phyloP scores from a whole-genome alignment of 148 eudicot species.

The Gaultheria prostrata region DNA sequence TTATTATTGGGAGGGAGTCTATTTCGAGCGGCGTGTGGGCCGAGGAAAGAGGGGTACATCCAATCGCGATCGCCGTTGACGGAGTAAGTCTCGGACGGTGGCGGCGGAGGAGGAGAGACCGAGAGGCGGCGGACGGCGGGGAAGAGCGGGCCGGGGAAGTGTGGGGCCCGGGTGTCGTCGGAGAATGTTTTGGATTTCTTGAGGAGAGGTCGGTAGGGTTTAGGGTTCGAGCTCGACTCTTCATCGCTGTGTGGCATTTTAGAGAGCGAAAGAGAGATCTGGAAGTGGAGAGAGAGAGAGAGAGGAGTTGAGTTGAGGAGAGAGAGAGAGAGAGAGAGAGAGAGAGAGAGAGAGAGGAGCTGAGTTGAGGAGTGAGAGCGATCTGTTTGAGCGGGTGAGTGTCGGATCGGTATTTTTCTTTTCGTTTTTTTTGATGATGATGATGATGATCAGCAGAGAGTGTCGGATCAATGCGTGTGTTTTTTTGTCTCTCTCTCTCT shows the following conservation, averaged over 20 bases:
- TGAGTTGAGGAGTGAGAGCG: neutral
- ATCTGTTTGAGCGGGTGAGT: too few species aligned
- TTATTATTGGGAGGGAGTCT: neutral
- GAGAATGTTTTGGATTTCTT: constrained; percentile 41
- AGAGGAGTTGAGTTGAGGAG: neutral
- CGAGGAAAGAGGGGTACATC: constrained; percentile 51
- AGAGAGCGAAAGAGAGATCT: neutral
- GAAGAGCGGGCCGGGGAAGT: constrained; percentile 38
- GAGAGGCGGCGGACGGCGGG: constrained; percentile 44
- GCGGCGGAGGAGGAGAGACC: constrained; percentile 14
- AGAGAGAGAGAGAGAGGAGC: neutral
- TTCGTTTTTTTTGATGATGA: too few species aligned
- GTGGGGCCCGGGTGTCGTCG: constrained; percentile 22
- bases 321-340: neutral
- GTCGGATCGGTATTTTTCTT: too few species aligned
- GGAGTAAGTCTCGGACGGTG: constrained; percentile 14
- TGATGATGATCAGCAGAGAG: too few species aligned
- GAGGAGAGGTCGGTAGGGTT: constrained; percentile 31
- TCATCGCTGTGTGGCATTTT: constrained; percentile 17
- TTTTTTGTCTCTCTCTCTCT: too few species aligned
- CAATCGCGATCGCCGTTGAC: constrained; percentile 40
- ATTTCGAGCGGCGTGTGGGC: constrained; percentile 39
- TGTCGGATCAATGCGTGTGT: too few species aligned
- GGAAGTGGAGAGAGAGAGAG: neutral
- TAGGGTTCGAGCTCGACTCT: constrained; percentile 9